Base-by-base conservation (phyloP, 192 early-diverging fungal genomes). In the Fimicolochytrium jonesii region DNA sequence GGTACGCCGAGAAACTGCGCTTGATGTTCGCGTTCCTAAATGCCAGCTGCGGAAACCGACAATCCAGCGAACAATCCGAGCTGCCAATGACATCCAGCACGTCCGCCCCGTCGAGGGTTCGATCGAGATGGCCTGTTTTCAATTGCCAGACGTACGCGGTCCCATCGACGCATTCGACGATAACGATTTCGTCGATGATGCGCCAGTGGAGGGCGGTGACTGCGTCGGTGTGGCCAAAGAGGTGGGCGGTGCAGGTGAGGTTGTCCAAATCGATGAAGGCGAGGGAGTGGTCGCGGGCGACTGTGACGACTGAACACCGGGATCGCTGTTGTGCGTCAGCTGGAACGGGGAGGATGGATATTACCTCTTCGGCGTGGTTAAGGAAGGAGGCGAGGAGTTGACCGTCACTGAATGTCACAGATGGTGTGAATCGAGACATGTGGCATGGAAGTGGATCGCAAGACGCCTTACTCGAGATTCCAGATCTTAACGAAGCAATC, bases 121-220 rank as follows among this genome's bases (percentile, higher is more conserved):
- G 74, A 64, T 90, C 86, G 35, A 92, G 70, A 74, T 89, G 85
- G 0, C 81, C 87, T 0, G 88, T 82, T 78, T 90, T 89, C 54
- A 91, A 72, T 80, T 88, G 87, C 91, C 91, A 93, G 7, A 90
- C 78, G 59, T 81, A 86, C 15, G 83, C 75, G 1, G 75, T 71
- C 7, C 77, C 86, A 56, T 91, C 88, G 1, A 61, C 59, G 58
- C 86, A 78, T 46, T 77, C 78, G 22, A 90, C 67, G 17, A 88
- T 67, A 20, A 92, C 39, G 29, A 85, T 79, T 51, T 89, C 86
- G 45, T 91, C 88, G 42, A 72, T 29, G 11, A 75, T 71, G 33
- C 86, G 68, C 86, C 86, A 92, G 63, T 90, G 84, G 18, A 92
- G 74, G 0, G 69, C 54, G 5, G 34, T 61, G 22, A 91, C 67